Base-by-base conservation (phyloP, 2,329 filamentous ascomycete genomes). In the Lecanosticta acicola region DNA sequence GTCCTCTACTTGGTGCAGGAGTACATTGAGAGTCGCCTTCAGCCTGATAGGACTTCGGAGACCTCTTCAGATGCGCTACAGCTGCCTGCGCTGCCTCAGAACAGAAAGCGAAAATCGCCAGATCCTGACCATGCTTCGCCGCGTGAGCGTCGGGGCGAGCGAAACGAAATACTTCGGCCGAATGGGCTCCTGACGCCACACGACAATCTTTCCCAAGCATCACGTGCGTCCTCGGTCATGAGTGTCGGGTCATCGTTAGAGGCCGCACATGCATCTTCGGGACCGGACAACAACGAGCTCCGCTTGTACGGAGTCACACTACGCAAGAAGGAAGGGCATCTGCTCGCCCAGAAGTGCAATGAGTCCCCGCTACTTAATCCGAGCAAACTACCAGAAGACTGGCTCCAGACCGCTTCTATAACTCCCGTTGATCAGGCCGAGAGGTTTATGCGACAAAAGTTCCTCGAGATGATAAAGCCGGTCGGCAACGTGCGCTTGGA, bases 11-110 rank as follows among this genome's bases (percentile, higher is more conserved):
- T 62, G 1, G 59, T 75, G 0, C 72, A 75, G 41, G 57, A 58
- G 1, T 74, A 75, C 41, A 50, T 74, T 0, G 65, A 69, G 16
- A 37, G n/a, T n/a, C n/a, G n/a, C n/a, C n/a, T n/a, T n/a, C n/a
- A n/a, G n/a, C n/a, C n/a, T n/a, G n/a, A n/a, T n/a, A n/a, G n/a
- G n/a, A n/a, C n/a, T n/a, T n/a, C n/a, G 21, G 29, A 34, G 24
- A 32, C 7, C 20, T 33, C 26, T 20, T 14, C n/a, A 24, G 10
- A 20, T 17, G 34, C 20, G 10, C 35, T 4, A 5, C 21, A 14
- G 14, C 19, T 36, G n/a, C 33, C 45, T 44, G 14, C 19, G 37
- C 18, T 40, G 35, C 17, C 38, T 4, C 14, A 9, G 1, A 52
- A 39, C 7, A 37, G 55, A 8, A 65, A 65, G 39, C 39, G 62